These are phyloP conservation scores for Yamadazyma aaseri DNA, from an alignment of 1,139 yeast species.

Conservation along the genomic window DNA sequence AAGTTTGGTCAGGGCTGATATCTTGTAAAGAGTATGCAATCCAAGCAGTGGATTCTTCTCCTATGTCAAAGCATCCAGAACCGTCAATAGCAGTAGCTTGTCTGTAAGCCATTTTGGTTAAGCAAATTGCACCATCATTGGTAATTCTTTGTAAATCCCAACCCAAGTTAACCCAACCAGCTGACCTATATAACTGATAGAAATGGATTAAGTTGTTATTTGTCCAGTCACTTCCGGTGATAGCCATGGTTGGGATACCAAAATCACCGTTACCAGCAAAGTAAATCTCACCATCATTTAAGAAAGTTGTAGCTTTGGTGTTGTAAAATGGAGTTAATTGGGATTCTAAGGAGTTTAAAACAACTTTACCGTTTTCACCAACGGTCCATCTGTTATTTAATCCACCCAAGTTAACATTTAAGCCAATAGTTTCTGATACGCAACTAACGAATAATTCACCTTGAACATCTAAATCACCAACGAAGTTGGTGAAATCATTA, in stretches of 20 bases:
- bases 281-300: slow-evolving; percentile 16
- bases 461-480: slow-evolving; percentile 19
- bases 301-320: slow-evolving; percentile 13
- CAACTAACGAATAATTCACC: slow-evolving; percentile 18
- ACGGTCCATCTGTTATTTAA: slow-evolving; percentile 9
- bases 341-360: slow-evolving; percentile 17
- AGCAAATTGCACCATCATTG: slow-evolving; percentile 29
- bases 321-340: slow-evolving; percentile 20
- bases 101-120: slow-evolving; percentile 19
- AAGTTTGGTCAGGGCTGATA: slow-evolving; percentile 14
- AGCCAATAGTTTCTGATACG: slow-evolving; percentile 15
- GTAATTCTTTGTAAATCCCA: slow-evolving; percentile 13
- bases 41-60: slow-evolving; percentile 18
- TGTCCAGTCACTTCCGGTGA: slow-evolving; percentile 17
- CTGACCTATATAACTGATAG: slow-evolving; percentile 13
- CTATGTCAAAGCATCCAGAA: slow-evolving; percentile 26
- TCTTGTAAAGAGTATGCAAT: slow-evolving; percentile 12
- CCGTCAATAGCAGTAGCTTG: slow-evolving; percentile 24
- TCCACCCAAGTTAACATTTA: slow-evolving; percentile 18
- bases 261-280: slow-evolving; percentile 16
- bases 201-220: slow-evolving; percentile 21
- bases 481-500: slow-evolving; percentile 23
- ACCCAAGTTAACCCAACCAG: slow-evolving; percentile 19
- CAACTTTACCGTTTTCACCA: slow-evolving; percentile 17
- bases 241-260: slow-evolving; percentile 16